Evolutionary conservation across 257 asterid genomes (phyloP), one percentile per base, ranked within the genome.

Genomic region (Echites panduratus): DNA sequence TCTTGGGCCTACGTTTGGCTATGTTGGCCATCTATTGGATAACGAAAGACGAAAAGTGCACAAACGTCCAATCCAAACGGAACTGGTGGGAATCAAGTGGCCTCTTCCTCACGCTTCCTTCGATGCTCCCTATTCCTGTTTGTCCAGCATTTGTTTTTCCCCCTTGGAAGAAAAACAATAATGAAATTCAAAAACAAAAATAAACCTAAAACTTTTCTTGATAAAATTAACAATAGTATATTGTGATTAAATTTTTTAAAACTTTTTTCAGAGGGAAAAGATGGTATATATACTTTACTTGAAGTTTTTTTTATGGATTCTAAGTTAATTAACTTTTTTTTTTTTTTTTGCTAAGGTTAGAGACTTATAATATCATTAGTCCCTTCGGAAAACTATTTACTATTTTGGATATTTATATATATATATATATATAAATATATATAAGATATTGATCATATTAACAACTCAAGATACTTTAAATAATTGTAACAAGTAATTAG

Each of bases 11-110:
- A n/a, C 4, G 7, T 53, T 20, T 5, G 66, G 62, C 41, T 44
- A 13, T 27, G 12, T 32, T 47, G 52, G 72, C 53, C 57, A 27
- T 27, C 72, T 47, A 67, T 66, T 68, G 70, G 76, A 22, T n/a
- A 59, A 50, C 20, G 12, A 59, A 8, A n/a, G 71, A 72, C 68
- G 74, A 73, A 80, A 80, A 77, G 79, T 74, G 64, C 58, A 49
- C 16, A 24, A 66, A 53, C 64, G n/a, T 73, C 67, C 76, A 62
- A 32, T 32, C 38, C 38, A 32, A n/a, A 54, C 22, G 44, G 72
- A 59, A 59, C 72, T 2, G 59, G 49, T 53, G 62, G 29, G 75
- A 57, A 71, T 79, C 78, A 22, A 17, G 69, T 66, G 77, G 27
- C 71, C 68, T 57, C 56, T 67, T 8, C 47, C 44, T 5, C 58